Evolutionary conservation across 2,329 filamentous ascomycete species (phyloP).

Genomic region (Madurella fahalii): DNA sequence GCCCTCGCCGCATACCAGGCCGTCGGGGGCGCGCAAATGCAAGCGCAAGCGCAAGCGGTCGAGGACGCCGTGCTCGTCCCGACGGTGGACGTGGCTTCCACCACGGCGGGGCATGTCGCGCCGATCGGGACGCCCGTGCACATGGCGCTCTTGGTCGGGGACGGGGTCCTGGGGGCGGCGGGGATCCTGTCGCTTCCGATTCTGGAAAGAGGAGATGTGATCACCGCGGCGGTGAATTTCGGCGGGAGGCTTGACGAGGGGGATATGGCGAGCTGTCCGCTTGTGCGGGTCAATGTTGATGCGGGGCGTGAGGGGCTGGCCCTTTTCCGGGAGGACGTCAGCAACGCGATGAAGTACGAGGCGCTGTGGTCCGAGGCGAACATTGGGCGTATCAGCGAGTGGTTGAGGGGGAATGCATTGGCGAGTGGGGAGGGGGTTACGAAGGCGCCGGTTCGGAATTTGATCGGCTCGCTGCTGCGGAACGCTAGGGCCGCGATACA

Average conservation of each 20-base stretch:
- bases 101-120: slow-evolving; percentile 59
- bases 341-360: slow-evolving; percentile 69
- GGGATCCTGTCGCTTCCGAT: slow-evolving; percentile 44
- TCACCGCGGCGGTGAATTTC: slow-evolving; percentile 55
- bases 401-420: slow-evolving; percentile 54
- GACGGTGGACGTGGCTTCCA: slow-evolving; percentile 63
- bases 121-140: slow-evolving; percentile 80
- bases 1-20: slow-evolving; percentile 12
- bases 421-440: slow-evolving; percentile 41
- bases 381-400: slow-evolving; percentile 59
- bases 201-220: slow-evolving; percentile 37
- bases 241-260: slow-evolving; percentile 10
- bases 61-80: slow-evolving; percentile 70
- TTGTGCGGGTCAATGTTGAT: slow-evolving; percentile 59
- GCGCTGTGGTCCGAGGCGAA: slow-evolving; percentile 70
- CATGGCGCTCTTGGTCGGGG: slow-evolving; percentile 68
- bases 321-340: slow-evolving; percentile 64
- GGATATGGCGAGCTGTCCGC: slow-evolving; percentile 45
- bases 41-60: slow-evolving; percentile 33
- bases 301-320: slow-evolving; percentile 60
- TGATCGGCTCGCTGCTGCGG: slow-evolving; percentile 64
- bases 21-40: slow-evolving; percentile 11
- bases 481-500: slow-evolving; percentile 50
- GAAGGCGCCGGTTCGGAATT: slow-evolving; percentile 60
- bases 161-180: slow-evolving; percentile 66